phyloP scores from a whole-genome alignment of 148 eudicot genomes.

The Euryodendron excelsum region DNA sequence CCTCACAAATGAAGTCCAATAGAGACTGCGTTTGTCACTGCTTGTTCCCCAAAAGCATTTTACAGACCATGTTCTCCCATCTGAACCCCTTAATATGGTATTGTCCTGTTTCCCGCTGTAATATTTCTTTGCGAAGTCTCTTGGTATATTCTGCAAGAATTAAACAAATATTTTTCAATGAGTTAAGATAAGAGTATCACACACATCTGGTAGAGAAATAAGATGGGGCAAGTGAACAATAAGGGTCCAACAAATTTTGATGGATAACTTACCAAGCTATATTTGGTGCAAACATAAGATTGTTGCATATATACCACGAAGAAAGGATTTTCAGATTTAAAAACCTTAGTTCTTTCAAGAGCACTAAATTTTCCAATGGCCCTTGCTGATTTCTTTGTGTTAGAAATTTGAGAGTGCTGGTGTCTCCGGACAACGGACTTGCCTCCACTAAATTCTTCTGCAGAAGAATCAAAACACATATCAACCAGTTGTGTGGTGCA shows the following conservation, averaged over 20 bases:
- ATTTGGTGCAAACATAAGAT: background rate
- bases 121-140: background rate
- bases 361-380: background rate
- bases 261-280: constrained; percentile 20
- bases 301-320: constrained; percentile 16
- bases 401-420: too few species aligned
- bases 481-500: too few species aligned
- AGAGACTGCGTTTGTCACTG: background rate
- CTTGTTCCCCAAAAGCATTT: background rate
- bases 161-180: background rate
- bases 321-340: constrained; percentile 21
- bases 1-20: constrained; percentile 17
- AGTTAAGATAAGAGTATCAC: background rate
- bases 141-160: constrained; percentile 11
- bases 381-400: background rate
- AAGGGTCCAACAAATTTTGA: background rate
- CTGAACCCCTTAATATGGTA: background rate
- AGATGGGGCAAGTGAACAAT: too few species aligned
- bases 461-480: background rate
- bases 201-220: too few species aligned
- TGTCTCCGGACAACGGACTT: too few species aligned
- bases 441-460: background rate
- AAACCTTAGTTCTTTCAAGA: constrained; percentile 21
- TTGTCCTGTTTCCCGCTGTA: background rate
- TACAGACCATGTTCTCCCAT: constrained; percentile 9